Conservation (phyloP, 2,329 filamentous ascomycete genomes). For the Gliomastix tumulicola region DNA sequence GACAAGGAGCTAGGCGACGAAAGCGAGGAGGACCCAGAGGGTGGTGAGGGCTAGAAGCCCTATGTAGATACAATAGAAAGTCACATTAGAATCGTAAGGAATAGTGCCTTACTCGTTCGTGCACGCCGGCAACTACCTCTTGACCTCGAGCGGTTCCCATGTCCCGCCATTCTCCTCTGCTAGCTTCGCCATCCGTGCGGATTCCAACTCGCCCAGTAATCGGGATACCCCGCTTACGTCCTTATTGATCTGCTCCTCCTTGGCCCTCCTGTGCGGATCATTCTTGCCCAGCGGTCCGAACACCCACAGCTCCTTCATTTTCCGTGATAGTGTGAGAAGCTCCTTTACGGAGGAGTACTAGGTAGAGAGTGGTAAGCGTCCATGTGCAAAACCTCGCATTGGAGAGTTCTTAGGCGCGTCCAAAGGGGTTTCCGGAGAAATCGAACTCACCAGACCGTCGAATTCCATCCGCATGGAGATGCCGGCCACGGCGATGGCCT, state of each 20-base stretch:
- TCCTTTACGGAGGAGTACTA: conserved; percentile 37
- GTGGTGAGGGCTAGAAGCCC: conserved; percentile 30
- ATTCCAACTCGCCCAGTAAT: conserved; percentile 26
- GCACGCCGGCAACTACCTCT: no score
- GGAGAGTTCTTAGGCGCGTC: background rate
- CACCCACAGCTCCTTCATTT: conserved; percentile 39
- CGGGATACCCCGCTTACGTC: conserved; percentile 25
- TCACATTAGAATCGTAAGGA: no score
- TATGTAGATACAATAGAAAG: background rate
- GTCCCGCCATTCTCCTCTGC: conserved; percentile 25
- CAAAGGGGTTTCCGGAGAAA: background rate
- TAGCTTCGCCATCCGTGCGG: conserved; percentile 20
- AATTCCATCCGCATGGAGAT: conserved; percentile 39
- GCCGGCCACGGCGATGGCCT: conserved; percentile 32
- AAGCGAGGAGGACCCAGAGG: conserved; percentile 41
- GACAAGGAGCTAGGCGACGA: conserved; percentile 45
- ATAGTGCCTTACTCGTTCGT: no score
- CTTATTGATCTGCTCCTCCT: conserved; percentile 25
- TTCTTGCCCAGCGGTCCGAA: conserved; percentile 31
- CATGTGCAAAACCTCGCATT: no score
- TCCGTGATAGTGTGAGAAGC: conserved; percentile 32
- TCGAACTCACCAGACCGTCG: conserved; percentile 26
- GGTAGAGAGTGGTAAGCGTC: fast-evolving
- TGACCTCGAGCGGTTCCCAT: conserved; percentile 21
- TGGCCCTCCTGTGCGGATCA: conserved; percentile 23